phyloP scores from a whole-genome alignment of 2,329 filamentous ascomycete species.

The Alternaria longipes region DNA sequence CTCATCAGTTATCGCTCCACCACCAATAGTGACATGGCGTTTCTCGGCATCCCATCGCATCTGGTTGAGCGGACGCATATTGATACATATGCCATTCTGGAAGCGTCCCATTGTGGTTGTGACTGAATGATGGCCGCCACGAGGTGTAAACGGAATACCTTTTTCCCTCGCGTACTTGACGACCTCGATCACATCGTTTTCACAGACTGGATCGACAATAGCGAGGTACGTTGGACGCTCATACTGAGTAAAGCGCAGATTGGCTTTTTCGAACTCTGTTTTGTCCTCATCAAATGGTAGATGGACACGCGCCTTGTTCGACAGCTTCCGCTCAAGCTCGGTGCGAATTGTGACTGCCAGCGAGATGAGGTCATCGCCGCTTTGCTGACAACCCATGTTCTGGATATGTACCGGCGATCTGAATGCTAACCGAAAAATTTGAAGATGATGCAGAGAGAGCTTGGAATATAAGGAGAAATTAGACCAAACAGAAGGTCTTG shows the following conservation, averaged over 20 bases:
- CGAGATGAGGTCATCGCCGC: not conserved
- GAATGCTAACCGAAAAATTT: not conserved
- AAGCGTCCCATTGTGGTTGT: conserved; percentile 11
- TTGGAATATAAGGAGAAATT: not conserved
- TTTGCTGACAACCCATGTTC: not conserved
- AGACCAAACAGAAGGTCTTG: not conserved
- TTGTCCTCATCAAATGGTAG: conserved; percentile 6
- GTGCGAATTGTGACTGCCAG: conserved; percentile 6
- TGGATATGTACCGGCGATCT: not conserved
- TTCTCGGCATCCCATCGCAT: conserved; percentile 10
- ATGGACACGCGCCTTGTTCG: conserved; percentile 1
- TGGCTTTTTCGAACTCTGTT: conserved; percentile 5
- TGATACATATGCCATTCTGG: conserved; percentile 15
- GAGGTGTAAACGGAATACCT: conserved; percentile 14
- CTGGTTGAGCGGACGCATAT: conserved; percentile 12
- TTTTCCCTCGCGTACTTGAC: conserved; percentile 14
- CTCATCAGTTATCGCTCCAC: conserved; percentile 12
- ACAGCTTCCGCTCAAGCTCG: conserved; percentile 11
- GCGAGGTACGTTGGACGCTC: conserved; percentile 13
- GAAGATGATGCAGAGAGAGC: not conserved
- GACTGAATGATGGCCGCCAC: conserved; percentile 13
- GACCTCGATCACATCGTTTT: not conserved
- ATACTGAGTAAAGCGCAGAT: conserved; percentile 17
- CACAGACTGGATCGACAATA: conserved; percentile 5
- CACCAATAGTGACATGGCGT: not conserved